A percentile compares a stretch with the other conserved stretches of the same genome.
Conservation (phyloP, 2,329 filamentous ascomycete species). For the Trichoderma atroviride region DNA sequence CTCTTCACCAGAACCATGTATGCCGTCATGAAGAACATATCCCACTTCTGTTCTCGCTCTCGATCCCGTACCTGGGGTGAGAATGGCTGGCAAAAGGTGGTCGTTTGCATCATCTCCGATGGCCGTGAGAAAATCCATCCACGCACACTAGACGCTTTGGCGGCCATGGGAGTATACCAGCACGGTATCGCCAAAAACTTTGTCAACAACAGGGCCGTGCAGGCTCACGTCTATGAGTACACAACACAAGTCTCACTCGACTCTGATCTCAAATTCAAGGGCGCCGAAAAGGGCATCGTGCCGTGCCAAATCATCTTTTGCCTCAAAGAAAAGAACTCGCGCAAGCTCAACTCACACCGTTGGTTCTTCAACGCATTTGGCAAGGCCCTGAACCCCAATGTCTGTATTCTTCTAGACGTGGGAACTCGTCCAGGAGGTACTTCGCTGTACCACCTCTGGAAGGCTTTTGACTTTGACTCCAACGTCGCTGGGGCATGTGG, state of each 20-base stretch:
- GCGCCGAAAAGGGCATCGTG: conserved; percentile 97
- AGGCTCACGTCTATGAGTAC: conserved; percentile 97
- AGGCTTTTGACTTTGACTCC: conserved; percentile 96
- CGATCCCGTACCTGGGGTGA: conserved; percentile 97
- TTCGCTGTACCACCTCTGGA: conserved; percentile 97
- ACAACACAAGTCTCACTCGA: conserved; percentile 97
- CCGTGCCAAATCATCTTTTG: conserved; percentile 99
- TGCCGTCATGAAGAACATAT: conserved; percentile 97
- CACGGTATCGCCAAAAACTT: conserved; percentile 98
- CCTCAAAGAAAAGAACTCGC: conserved; percentile 94
- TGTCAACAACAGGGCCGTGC: conserved; percentile 94
- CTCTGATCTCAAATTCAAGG: conserved; percentile 96
- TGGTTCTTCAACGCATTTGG: conserved; percentile 99
- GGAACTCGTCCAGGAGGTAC: conserved; percentile 88
- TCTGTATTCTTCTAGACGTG: conserved; percentile 95
- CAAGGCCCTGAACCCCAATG: conserved; percentile 86
- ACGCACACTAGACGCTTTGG: conserved; percentile 87
- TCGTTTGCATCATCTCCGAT: conserved; percentile 95
- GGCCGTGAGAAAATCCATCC: conserved; percentile 89
- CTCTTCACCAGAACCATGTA: conserved; percentile 98
- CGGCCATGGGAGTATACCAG: conserved; percentile 97
- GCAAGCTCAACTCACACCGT: conserved; percentile 96
- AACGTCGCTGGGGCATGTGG: conserved; percentile 96
- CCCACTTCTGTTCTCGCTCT: conserved; percentile 89
- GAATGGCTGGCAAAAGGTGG: conserved; percentile 97